These are phyloP conservation scores for Rhizoclosmatium sp. DNA, from an alignment of 192 early-diverging fungal species.

Conservation along the genomic window DNA sequence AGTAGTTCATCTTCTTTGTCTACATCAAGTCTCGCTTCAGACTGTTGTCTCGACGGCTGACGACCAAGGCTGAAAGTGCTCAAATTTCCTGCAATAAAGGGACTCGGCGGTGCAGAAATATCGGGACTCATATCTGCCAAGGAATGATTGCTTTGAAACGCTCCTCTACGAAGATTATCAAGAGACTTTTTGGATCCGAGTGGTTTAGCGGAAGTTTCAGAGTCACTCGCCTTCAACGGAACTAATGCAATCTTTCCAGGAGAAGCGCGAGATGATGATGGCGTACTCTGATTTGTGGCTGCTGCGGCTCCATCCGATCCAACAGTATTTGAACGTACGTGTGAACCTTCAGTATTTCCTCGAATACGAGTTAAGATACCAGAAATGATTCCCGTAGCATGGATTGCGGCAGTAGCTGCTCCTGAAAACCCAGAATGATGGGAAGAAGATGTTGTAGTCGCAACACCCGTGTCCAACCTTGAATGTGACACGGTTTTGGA, in stretches of 20 bases:
- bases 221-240: not conserved
- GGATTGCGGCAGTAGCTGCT: not conserved
- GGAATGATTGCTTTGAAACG: not conserved
- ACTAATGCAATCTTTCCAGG: not conserved
- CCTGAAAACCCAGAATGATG: not conserved
- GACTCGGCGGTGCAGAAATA: not conserved
- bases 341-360: constrained; percentile 10
- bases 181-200: not conserved
- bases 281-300: not conserved
- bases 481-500: constrained; percentile 9
- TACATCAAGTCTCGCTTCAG: not conserved
- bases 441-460: not conserved
- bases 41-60: not conserved
- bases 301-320: not conserved
- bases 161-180: not conserved
- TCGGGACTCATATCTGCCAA: not conserved
- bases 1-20: not conserved
- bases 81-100: not conserved
- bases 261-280: not conserved
- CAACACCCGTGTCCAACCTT: not conserved
- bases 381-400: constrained; percentile 6
- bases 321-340: not conserved
- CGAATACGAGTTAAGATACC: constrained; percentile 20
- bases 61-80: not conserved
- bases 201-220: not conserved